phyloP scores from a whole-genome alignment of 805 yeast species.

The Teunomyces pallodes region DNA sequence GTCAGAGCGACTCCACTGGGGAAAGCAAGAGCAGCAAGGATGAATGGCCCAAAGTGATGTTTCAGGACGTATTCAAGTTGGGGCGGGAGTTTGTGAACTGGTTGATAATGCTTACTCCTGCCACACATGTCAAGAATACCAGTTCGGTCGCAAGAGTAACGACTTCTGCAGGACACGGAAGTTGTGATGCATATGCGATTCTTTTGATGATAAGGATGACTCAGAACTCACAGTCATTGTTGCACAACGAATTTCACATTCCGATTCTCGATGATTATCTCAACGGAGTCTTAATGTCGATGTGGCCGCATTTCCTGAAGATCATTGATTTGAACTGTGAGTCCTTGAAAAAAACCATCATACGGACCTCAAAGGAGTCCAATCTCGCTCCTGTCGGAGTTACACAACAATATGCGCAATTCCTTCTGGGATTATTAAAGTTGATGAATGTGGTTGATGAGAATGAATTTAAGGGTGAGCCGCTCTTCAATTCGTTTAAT shows the following conservation, averaged over 20 bases:
- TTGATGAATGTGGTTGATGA: constrained; percentile 30
- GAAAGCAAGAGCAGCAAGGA: constrained; percentile 6
- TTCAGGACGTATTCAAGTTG: constrained; percentile 35
- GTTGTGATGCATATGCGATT: constrained; percentile 76
- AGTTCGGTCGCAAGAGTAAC: constrained; percentile 14
- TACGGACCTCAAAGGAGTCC: constrained; percentile 23
- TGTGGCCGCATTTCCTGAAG: constrained; percentile 87
- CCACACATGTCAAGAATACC: constrained; percentile 10
- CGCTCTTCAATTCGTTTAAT: constrained; percentile 64
- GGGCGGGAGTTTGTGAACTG: constrained; percentile 46
- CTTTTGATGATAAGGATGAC: constrained; percentile 70
- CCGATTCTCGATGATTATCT: constrained; percentile 72
- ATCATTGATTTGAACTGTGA: constrained; percentile 77
- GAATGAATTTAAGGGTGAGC: constrained; percentile 52
- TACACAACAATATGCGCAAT: constrained; percentile 77
- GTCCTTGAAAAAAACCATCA: constrained; percentile 54
- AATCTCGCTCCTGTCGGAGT: constrained; percentile 49
- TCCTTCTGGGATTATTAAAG: constrained; percentile 67
- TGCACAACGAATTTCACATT: constrained; percentile 62
- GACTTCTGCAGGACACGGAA: constrained; percentile 19
- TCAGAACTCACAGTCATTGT: constrained; percentile 60
- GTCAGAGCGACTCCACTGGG: constrained; percentile 8
- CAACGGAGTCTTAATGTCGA: constrained; percentile 57
- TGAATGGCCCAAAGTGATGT: constrained; percentile 39
- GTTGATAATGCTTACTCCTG: constrained; percentile 44